phyloP scores from a whole-genome alignment of 371 early-diverging fungal species.

The Lichtheimia ornata region DNA sequence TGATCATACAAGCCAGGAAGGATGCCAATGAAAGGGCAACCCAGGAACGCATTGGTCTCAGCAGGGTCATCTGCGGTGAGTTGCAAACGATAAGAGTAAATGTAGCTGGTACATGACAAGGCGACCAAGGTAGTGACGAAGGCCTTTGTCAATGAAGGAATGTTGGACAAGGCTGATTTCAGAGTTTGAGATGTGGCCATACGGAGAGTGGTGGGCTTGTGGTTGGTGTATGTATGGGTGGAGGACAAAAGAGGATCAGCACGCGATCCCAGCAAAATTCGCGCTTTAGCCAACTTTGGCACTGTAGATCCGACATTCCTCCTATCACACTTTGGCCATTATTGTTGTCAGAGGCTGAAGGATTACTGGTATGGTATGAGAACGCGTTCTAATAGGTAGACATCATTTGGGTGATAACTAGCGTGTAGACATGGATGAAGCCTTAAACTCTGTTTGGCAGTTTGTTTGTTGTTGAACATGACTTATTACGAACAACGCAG shows the following conservation, averaged over 20 bases:
- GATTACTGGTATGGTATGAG: no score
- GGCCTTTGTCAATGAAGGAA: slow-evolving; percentile 45
- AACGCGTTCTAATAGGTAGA: no score
- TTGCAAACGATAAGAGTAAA: slow-evolving; percentile 33
- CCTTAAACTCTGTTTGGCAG: no score
- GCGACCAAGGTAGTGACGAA: slow-evolving; percentile 30
- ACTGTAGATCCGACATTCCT: no score
- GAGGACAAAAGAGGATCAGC: slow-evolving; percentile 1
- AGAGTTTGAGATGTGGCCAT: slow-evolving; percentile 14
- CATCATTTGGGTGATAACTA: no score
- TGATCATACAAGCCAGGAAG: slow-evolving; percentile 48
- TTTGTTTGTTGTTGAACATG: not conserved
- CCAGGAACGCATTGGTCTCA: slow-evolving; percentile 6
- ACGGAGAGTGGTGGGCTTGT: not conserved
- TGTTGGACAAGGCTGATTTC: slow-evolving; percentile 33
- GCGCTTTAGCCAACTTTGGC: no score
- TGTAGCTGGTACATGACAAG: slow-evolving; percentile 26
- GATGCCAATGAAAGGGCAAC: slow-evolving; percentile 45
- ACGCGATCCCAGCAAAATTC: not conserved
- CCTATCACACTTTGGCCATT: no score
- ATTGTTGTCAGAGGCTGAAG: no score
- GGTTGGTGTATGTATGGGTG: not conserved
- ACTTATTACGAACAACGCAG: not conserved
- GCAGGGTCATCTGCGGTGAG: slow-evolving; percentile 24
- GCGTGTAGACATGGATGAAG: no score